These are phyloP conservation scores for Talaromyces sp. DNA, from an alignment of 2,329 filamentous ascomycete species.

Conservation along the genomic window DNA sequence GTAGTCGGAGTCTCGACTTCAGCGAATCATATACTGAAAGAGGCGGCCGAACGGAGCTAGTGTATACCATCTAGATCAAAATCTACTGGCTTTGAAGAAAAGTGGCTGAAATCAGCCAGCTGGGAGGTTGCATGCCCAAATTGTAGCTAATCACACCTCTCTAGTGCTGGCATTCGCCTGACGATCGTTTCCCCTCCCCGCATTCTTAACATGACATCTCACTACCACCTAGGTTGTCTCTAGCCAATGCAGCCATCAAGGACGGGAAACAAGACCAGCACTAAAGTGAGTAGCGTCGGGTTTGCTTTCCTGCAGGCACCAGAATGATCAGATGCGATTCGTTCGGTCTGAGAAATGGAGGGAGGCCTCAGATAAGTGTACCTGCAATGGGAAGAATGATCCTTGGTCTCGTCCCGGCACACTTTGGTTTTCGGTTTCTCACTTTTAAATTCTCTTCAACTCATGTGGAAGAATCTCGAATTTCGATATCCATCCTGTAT, in stretches of 20 bases:
- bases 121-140: constrained; percentile 1
- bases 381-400: not conserved
- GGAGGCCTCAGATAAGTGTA: not conserved
- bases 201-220: constrained; percentile 5
- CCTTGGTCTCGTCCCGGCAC: not conserved
- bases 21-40: not conserved
- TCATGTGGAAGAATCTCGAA: not conserved
- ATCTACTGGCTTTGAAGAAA: no score
- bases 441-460: not conserved
- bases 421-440: not conserved
- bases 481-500: not conserved
- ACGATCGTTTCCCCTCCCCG: constrained; percentile 10
- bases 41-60: not conserved
- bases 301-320: not conserved
- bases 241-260: not conserved
- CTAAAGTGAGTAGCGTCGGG: not conserved
- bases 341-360: not conserved
- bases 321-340: not conserved
- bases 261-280: not conserved
- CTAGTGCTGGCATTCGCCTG: not conserved
- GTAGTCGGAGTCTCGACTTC: not conserved
- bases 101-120: not conserved
- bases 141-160: not conserved
- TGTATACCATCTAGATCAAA: not conserved
- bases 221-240: not conserved